Conservation (phyloP, 169 alveolate genomes). For the Plasmodium malariae region DNA sequence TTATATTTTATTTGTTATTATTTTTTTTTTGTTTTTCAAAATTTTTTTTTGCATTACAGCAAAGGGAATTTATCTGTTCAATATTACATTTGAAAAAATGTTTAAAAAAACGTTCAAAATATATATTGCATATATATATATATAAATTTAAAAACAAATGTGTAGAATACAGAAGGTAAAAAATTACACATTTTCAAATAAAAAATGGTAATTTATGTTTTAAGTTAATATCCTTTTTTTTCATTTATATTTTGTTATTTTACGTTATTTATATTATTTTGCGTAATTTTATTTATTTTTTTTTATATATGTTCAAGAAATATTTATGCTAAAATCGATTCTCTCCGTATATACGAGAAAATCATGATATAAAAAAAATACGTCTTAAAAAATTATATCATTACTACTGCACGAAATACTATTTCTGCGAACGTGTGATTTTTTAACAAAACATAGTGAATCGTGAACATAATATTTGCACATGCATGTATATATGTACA, state of each 20-base stretch:
- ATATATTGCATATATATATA: too few species aligned
- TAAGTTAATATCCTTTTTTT: neutral
- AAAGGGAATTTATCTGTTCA: neutral
- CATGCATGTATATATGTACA: too few species aligned
- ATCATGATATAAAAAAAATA: neutral
- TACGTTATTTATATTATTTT: neutral
- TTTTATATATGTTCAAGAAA: neutral
- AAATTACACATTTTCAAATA: neutral
- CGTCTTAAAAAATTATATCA: neutral
- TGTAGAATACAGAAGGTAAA: neutral
- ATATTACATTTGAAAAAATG: neutral
- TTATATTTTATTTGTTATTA: neutral
- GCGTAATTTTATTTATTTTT: neutral
- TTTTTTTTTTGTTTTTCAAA: neutral
- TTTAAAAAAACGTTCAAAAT: neutral
- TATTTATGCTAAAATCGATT: neutral
- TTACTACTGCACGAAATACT: neutral
- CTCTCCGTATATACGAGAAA: neutral
- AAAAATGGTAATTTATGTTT: neutral
- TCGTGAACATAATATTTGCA: neutral
- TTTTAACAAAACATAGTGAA: neutral
- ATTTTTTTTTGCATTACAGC: neutral
- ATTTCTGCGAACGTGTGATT: neutral
- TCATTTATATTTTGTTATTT: neutral
- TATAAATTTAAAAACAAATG: neutral